Evolutionary conservation across 495 filamentous ascomycete genomes (phyloP).

Genomic region (Lasiosphaeria miniovina): DNA sequence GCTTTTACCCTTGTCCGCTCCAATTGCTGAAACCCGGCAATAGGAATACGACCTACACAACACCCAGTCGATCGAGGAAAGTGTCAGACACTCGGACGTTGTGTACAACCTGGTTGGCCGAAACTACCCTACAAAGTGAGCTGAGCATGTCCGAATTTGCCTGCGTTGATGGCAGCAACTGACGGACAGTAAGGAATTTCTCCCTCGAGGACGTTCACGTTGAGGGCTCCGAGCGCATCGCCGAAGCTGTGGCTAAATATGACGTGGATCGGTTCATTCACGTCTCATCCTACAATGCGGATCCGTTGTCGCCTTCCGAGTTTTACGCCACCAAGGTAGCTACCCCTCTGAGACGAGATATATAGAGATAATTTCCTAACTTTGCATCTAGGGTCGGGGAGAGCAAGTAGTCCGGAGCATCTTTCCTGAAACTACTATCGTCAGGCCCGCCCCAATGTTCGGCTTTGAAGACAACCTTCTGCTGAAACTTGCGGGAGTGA

Average conservation of each 20-base stretch:
- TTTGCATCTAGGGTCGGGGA: slow-evolving; percentile 59
- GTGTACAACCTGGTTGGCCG: slow-evolving; percentile 95
- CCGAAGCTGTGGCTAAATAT: slow-evolving; percentile 95
- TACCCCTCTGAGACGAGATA: not conserved
- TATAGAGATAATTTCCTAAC: slow-evolving; percentile 8
- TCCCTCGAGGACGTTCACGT: slow-evolving; percentile 88
- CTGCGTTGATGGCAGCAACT: slow-evolving; percentile 17
- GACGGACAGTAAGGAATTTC: slow-evolving; percentile 71
- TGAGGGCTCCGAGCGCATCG: slow-evolving; percentile 92
- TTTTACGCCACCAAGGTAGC: slow-evolving; percentile 86
- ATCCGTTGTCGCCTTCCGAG: slow-evolving; percentile 73
- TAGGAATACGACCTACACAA: slow-evolving; percentile 96
- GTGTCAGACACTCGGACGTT: slow-evolving; percentile 92
- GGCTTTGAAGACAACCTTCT: slow-evolving; percentile 93
- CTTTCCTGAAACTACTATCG: slow-evolving; percentile 97
- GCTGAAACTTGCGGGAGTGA: slow-evolving; percentile 72
- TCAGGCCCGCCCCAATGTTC: slow-evolving; percentile 89
- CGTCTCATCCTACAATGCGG: slow-evolving; percentile 91
- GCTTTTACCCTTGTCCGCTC: slow-evolving; percentile 1
- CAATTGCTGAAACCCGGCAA: slow-evolving; percentile 19
- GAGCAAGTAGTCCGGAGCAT: slow-evolving; percentile 84
- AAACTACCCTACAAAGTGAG: slow-evolving; percentile 93
- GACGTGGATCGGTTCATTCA: slow-evolving; percentile 97
- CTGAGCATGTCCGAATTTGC: slow-evolving; percentile 6
- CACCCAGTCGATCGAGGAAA: slow-evolving; percentile 93